Evolutionary conservation across 441 rosid genomes (phyloP), one percentile per base, ranked within the genome.

Genomic region (Codiaeum variegatum): DNA sequence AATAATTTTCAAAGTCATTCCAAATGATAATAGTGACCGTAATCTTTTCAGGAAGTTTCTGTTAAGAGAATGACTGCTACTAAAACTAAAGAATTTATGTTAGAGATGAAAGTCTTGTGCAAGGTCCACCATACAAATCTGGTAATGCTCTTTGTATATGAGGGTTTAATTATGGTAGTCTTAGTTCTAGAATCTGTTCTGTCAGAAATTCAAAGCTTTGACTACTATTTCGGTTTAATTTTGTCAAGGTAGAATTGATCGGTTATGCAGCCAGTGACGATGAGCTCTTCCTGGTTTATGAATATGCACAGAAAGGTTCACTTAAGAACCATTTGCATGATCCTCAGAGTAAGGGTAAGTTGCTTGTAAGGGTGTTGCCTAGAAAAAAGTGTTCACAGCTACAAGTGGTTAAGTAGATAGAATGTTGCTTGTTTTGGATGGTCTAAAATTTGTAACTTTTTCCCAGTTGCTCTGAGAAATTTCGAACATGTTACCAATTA

Each of bases 51-150:
- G 99, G 99, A 95, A 85, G 97, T 92, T 83, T 91, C 97, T 44
- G 78, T 92, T 42, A 95, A 95, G 83, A 89, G 90, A 77, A 92
- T 95, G 99, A 91, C 99, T 66, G 95, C 94, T 42, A 92, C 95
- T 44, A 92, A 95, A 73, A 88, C 97, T 28, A 95, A 87, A 85
- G 98, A 95, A 86, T 95, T 95, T 80, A 84, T 84, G 78, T 91
- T 93, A n/a, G 98, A 95, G 82, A 86, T 95, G 96, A 95, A 92
- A 83, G 90, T 95, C 73, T 77, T 95, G 79, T 92, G 99, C 89
- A 91, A 81, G 83, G 98, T 95, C 83, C 99, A 95, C 82, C 99
- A 95, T 78, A 75, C 97, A 64, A 92, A 92, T 84, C 90, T 95
- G 96, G 99, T 92, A 95, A 63, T 63, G 52, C 76, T 71, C 62